phyloP scores from a whole-genome alignment of 2,329 filamentous ascomycete genomes.

The Alternaria sp. region DNA sequence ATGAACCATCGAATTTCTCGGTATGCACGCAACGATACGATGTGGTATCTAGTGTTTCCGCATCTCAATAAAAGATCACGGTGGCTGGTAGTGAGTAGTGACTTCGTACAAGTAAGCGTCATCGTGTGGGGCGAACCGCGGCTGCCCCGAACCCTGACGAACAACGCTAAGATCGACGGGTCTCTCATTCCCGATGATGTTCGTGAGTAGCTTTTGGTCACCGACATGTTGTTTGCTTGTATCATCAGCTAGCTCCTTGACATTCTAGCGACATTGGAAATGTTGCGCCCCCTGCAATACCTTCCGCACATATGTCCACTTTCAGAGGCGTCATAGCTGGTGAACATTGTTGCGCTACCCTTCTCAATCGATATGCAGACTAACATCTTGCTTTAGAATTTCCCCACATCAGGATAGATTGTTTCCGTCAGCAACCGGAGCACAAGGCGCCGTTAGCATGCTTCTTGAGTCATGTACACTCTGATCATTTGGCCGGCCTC shows the following conservation, averaged over 20 bases:
- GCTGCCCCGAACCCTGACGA: not conserved
- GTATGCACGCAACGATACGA: not conserved
- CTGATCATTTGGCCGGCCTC: conserved; percentile 84
- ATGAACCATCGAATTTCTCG: not conserved
- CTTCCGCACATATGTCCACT: conserved; percentile 39
- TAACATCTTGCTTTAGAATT: conserved; percentile 65
- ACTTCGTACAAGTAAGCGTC: not conserved
- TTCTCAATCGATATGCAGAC: not conserved
- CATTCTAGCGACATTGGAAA: conserved; percentile 1
- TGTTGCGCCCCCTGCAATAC: not conserved
- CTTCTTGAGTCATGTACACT: conserved; percentile 93
- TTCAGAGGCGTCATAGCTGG: conserved; percentile 46
- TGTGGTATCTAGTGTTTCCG: not conserved
- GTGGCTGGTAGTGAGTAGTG: not conserved
- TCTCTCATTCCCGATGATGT: not conserved
- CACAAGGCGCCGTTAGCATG: conserved; percentile 75
- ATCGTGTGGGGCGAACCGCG: not conserved
- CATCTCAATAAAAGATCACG: not conserved
- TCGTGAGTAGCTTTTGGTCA: not conserved
- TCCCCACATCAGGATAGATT: conserved; percentile 83
- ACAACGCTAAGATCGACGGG: conserved; percentile 5
- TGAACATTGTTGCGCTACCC: conserved; percentile 18
- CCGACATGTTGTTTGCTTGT: not conserved
- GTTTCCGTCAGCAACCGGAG: conserved; percentile 70
- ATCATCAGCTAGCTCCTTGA: not conserved